Conservation (phyloP, 345 rosid genomes). For the Atalantia buxifolia region DNA sequence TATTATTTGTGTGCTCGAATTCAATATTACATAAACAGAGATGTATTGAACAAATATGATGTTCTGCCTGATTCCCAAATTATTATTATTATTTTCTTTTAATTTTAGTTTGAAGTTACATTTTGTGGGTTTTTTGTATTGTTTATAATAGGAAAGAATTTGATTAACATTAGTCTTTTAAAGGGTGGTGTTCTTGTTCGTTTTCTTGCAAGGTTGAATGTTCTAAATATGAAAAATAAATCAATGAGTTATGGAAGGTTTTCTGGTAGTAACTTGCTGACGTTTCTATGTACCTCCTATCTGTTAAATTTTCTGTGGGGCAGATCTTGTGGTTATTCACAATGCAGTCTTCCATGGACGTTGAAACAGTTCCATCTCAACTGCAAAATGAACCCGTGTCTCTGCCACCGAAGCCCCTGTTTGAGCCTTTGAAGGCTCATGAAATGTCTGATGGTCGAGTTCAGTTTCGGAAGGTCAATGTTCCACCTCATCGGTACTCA, state of each 20-base stretch:
- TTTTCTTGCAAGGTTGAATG: neutral
- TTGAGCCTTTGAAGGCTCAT: slow-evolving; percentile 73
- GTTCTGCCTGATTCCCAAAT: neutral
- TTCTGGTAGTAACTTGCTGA: neutral
- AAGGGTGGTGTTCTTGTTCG: neutral
- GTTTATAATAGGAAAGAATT: neutral
- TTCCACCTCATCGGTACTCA: slow-evolving; percentile 77
- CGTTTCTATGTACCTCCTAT: neutral
- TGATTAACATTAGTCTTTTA: neutral
- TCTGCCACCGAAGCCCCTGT: slow-evolving; percentile 60
- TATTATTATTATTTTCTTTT: neutral
- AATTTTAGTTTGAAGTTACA: neutral
- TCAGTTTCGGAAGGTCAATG: slow-evolving; percentile 65
- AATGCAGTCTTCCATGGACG: slow-evolving; percentile 44
- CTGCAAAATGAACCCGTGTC: neutral
- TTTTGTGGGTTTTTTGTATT: neutral
- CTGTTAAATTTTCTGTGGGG: neutral
- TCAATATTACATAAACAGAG: neutral
- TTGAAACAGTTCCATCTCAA: slow-evolving; percentile 29
- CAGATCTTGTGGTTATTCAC: neutral
- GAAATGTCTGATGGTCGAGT: slow-evolving; percentile 81
- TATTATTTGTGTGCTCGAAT: neutral
- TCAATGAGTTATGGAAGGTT: neutral
- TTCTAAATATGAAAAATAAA: neutral
- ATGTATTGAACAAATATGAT: neutral